Percentiles rank a stretch among this genome's conserved stretches.
Evolutionary conservation across 176 grass and related monocot species (phyloP).

Genomic region (Poa pratensis): DNA sequence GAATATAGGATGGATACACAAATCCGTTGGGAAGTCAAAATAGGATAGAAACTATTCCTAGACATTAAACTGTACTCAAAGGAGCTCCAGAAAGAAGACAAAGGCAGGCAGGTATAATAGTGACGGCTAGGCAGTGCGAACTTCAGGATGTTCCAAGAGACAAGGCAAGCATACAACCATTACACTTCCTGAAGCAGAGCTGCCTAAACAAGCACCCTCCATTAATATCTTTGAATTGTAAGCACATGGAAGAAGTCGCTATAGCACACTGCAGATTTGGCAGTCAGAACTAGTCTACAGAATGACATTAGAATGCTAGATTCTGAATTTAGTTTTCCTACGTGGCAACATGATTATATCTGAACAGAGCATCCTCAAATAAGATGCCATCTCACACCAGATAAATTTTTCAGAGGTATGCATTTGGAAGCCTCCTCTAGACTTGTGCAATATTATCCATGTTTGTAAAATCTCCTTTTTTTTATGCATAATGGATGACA

Average conservation of each 20-base stretch:
- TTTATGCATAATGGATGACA: not conserved
- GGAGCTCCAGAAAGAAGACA: not conserved
- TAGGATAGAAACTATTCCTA: not conserved
- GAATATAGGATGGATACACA: not conserved
- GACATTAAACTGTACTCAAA: not conserved
- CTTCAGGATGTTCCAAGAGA: not conserved
- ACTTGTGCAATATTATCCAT: not conserved
- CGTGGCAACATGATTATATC: not conserved
- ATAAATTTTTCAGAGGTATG: not conserved
- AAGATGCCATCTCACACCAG: not conserved
- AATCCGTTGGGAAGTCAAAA: not conserved
- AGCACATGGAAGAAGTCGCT: not conserved
- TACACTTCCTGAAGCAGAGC: not conserved
- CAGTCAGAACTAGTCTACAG: not conserved
- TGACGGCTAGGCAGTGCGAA: not conserved
- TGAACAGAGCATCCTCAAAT: not conserved
- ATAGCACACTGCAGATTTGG: not conserved
- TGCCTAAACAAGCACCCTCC: not conserved
- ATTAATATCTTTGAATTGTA: not conserved
- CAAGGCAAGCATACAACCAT: not conserved
- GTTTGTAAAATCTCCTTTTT: not conserved
- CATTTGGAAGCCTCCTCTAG: not conserved
- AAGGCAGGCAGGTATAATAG: not conserved
- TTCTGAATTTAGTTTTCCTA: not conserved
- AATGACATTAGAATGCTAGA: not conserved